Percentiles rank a stretch among this genome's conserved stretches.
These are phyloP conservation scores for Cryptococcus sp. DNA, from an alignment of 1,284 basidiomycete species.

Conservation along the genomic window DNA sequence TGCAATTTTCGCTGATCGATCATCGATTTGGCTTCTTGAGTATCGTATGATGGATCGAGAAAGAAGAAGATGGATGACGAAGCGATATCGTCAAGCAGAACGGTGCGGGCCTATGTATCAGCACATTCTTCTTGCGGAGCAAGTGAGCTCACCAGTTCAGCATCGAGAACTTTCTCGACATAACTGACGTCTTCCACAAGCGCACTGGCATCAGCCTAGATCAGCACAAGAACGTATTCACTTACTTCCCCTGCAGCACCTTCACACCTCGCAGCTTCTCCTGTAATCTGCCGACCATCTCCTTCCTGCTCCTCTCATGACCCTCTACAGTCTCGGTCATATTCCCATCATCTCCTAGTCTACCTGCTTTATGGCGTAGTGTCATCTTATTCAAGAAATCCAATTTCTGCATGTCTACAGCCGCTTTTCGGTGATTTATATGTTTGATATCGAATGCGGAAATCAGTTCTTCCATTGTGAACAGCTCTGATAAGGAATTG, in stretches of 20 bases:
- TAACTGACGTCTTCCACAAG: constrained; percentile 33
- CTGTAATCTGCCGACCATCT: constrained; percentile 33
- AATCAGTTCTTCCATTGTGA: constrained; percentile 37
- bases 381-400: constrained; percentile 48
- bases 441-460: constrained; percentile 34
- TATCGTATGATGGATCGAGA: constrained; percentile 58
- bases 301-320: constrained; percentile 19
- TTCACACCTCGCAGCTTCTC: constrained; percentile 31
- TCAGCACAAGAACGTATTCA: constrained; percentile 1
- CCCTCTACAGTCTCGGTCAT: constrained; percentile 30
- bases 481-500: constrained; percentile 39
- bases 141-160: constrained; percentile 36
- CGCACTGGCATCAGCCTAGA: constrained; percentile 14
- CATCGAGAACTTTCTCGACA: constrained; percentile 42
- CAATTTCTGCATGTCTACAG: constrained; percentile 41
- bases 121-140: background rate
- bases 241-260: constrained; percentile 29
- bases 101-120: constrained; percentile 59
- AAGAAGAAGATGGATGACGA: constrained; percentile 70
- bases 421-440: constrained; percentile 39
- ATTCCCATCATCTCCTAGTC: constrained; percentile 38
- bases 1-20: constrained; percentile 46
- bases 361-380: constrained; percentile 35
- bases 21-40: constrained; percentile 58
- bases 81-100: constrained; percentile 65